Conservation (phyloP, 73 alveolate genomes). For the Diophrys sp. region DNA sequence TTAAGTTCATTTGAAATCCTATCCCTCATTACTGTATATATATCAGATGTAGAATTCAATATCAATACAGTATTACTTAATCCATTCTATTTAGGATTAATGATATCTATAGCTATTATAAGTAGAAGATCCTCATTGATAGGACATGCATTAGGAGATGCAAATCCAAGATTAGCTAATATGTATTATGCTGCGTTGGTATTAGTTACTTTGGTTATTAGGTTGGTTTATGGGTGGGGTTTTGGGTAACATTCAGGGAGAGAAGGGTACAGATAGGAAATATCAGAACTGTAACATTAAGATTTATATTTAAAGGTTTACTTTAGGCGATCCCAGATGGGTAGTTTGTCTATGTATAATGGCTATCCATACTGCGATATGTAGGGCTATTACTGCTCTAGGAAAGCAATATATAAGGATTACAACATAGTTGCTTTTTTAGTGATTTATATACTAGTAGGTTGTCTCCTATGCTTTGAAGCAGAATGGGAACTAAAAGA, state of each 20-base stretch:
- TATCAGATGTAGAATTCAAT: not conserved
- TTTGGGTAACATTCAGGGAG: not conserved
- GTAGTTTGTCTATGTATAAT: conserved; percentile 29
- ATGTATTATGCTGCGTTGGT: not conserved
- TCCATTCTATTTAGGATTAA: not conserved
- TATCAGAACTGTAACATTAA: not conserved
- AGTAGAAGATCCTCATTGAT: not conserved
- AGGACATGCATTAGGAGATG: not conserved
- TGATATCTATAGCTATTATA: not conserved
- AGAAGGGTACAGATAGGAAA: not conserved
- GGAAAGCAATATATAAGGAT: too few relatives aligned
- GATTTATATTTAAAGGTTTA: too few relatives aligned
- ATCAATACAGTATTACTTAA: not conserved
- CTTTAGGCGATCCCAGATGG: not conserved
- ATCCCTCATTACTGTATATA: not conserved
- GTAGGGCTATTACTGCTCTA: not conserved
- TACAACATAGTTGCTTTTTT: too few relatives aligned
- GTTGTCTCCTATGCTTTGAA: too few relatives aligned
- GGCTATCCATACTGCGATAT: conserved; percentile 4
- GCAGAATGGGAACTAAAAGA: too few relatives aligned
- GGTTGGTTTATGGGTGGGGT: not conserved
- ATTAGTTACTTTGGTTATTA: not conserved
- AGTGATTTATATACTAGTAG: too few relatives aligned
- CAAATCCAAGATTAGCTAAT: not conserved
- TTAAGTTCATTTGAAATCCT: not conserved